Evolutionary conservation across 805 yeast species (phyloP).

Genomic region (Henningerozyma blattae): DNA sequence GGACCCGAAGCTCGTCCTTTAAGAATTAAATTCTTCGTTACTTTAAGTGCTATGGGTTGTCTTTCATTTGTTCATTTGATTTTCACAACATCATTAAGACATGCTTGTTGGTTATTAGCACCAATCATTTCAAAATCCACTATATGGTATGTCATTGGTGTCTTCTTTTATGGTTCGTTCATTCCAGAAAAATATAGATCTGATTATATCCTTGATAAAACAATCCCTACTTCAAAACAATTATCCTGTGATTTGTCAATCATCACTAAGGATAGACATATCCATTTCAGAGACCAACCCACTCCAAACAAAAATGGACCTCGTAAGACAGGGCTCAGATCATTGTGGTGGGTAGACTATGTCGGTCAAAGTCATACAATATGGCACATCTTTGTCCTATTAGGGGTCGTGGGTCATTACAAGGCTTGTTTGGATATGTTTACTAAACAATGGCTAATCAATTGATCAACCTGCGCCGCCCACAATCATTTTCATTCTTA

Average conservation of each 20-base stretch:
- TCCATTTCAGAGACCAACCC: slow-evolving; percentile 33
- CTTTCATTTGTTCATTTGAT: slow-evolving; percentile 46
- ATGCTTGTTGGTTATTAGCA: slow-evolving; percentile 41
- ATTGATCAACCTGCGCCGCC: background rate
- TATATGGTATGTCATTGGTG: slow-evolving; percentile 69
- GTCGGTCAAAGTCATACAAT: slow-evolving; percentile 70
- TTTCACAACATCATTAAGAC: slow-evolving; percentile 40
- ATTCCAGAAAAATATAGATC: slow-evolving; percentile 83
- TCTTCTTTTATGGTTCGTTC: slow-evolving; percentile 73
- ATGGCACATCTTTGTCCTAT: slow-evolving; percentile 87
- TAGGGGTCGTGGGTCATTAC: slow-evolving; percentile 87
- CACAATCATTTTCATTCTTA: too few species aligned
- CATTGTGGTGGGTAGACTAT: slow-evolving; percentile 81
- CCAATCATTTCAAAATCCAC: slow-evolving; percentile 62
- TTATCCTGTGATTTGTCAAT: slow-evolving; percentile 20
- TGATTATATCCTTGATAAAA: slow-evolving; percentile 46
- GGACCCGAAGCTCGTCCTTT: slow-evolving; percentile 71
- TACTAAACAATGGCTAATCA: slow-evolving; percentile 24
- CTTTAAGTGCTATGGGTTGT: slow-evolving; percentile 66
- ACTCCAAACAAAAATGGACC: slow-evolving; percentile 15
- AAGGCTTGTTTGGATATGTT: slow-evolving; percentile 66
- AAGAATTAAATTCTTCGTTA: slow-evolving; percentile 68
- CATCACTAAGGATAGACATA: slow-evolving; percentile 20
- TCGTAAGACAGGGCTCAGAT: slow-evolving; percentile 28
- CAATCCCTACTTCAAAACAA: slow-evolving; percentile 26